Conservation (phyloP, 768 basidiomycete species). For the Rhizopogon salebrosus region DNA sequence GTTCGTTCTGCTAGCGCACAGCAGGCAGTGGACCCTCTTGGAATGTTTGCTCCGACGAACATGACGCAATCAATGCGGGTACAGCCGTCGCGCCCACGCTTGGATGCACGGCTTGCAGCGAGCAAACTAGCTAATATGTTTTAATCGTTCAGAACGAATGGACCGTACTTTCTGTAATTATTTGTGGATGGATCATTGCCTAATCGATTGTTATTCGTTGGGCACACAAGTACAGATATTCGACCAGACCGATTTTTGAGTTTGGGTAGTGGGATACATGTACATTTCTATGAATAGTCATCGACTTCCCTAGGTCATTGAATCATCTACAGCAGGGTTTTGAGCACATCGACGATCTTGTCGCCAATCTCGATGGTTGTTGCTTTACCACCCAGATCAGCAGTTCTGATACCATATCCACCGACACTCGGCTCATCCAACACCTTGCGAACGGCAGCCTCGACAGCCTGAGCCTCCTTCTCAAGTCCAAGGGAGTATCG, state of each 20-base stretch:
- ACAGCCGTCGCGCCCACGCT: conserved; percentile 61
- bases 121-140: conserved; percentile 91
- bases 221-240: background rate
- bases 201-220: background rate
- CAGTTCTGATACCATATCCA: conserved; percentile 75
- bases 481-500: conserved; percentile 93
- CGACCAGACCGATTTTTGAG: background rate
- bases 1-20: conserved; percentile 19
- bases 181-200: background rate
- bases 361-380: conserved; percentile 81
- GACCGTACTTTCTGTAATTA: background rate
- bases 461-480: conserved; percentile 78
- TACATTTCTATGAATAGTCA: background rate
- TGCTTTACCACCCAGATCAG: conserved; percentile 79
- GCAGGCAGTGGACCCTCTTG: conserved; percentile 56
- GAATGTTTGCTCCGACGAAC: conserved; percentile 50
- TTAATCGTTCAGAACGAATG: conserved; percentile 24
- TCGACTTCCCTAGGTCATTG: background rate
- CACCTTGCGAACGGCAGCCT: conserved; percentile 85
- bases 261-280: background rate
- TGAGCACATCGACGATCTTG: conserved; percentile 70
- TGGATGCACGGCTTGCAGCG: conserved; percentile 84
- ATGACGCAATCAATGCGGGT: conserved; percentile 75
- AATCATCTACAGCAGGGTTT: conserved; percentile 41
- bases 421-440: conserved; percentile 67